Evolutionary conservation across 2,329 filamentous ascomycete genomes (phyloP), one percentile per base, ranked within the genome.

Genomic region (Aspergillus sp.): DNA sequence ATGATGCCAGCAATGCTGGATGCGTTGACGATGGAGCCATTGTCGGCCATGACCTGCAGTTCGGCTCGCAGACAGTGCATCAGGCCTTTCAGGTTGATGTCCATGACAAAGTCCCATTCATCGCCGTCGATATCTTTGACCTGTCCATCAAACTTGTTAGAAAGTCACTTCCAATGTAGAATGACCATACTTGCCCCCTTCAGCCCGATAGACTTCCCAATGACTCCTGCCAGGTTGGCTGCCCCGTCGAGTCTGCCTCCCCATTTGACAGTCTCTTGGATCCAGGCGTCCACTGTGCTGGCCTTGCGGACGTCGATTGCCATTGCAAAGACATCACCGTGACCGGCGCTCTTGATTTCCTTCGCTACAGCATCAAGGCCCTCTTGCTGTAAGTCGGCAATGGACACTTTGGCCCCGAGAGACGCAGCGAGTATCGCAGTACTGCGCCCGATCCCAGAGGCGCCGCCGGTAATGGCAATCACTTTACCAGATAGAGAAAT

Each of bases 381-480:
- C 2, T 20, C 19, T 41, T 56, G n/a, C 4, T 41, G 22, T 4
- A 49, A 2, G 17, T 56, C 53, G 27, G 34, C 53, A 9, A 56
- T 42, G 22, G 45, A 42, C 6, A 56, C 22, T 17, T 40, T 50
- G 34, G 53, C 53, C 1, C 53, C 53, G 1, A 19, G 46, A 3
- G 34, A 34, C 3, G 24, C 53, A 22, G 44, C 37, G 12, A 42
- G 39, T 4, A 41, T 41, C 9, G 39, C 53, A 4, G 39, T 33
- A 3, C 37, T 4, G 11, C 45, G 45, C 11, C 53, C 53, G 17
- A 56, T 56, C 0, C 53, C 53, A 11, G 34, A 42, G 27, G 45
- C 53, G 17, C 33, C 45, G 19, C 53, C 53, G 5, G 53, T 56
- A 9, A 56, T n/a, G n/a, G 27, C 39, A 15, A 56, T 49, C 9